Conservation (phyloP, 164 flowering plant species). For the Santalum album region DNA sequence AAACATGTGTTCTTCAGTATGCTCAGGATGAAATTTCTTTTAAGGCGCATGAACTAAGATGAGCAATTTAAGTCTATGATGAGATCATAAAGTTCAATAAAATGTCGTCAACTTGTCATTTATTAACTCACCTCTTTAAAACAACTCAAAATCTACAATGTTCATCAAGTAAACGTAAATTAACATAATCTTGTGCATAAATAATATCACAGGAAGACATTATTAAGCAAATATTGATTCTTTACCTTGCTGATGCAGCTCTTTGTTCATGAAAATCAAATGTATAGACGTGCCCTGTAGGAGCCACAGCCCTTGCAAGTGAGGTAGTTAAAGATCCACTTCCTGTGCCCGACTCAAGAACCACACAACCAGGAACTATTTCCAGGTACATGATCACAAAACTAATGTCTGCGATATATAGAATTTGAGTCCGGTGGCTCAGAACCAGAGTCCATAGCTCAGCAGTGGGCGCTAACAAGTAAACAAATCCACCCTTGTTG, state of each 20-base stretch:
- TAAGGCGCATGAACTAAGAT: too few species aligned
- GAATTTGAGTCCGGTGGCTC: slow-evolving; percentile 93
- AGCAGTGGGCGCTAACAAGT: slow-evolving; percentile 83
- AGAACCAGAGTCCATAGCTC: slow-evolving; percentile 88
- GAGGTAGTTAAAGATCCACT: slow-evolving; percentile 84
- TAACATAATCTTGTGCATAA: too few species aligned
- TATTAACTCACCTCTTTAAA: too few species aligned
- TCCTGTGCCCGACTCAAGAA: slow-evolving; percentile 89
- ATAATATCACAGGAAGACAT: background rate
- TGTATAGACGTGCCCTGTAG: slow-evolving; percentile 72
- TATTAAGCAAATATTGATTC: background rate
- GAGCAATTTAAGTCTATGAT: too few species aligned
- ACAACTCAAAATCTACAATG: too few species aligned
- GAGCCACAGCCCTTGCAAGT: slow-evolving; percentile 85
- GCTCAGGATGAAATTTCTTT: too few species aligned
- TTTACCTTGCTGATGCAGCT: slow-evolving; percentile 78
- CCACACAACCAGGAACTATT: slow-evolving; percentile 75
- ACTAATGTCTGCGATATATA: slow-evolving; percentile 85
- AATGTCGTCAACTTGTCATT: too few species aligned
- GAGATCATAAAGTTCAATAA: too few species aligned
- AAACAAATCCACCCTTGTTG: slow-evolving; percentile 70
- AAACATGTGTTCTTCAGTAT: too few species aligned
- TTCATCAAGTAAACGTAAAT: too few species aligned
- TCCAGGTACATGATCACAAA: slow-evolving; percentile 73
- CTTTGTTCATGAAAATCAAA: slow-evolving; percentile 88